Evolutionary conservation across 78 protist species (phyloP), one percentile per base, ranked within the genome.

Genomic region (Dictyostelium firmibasis): DNA sequence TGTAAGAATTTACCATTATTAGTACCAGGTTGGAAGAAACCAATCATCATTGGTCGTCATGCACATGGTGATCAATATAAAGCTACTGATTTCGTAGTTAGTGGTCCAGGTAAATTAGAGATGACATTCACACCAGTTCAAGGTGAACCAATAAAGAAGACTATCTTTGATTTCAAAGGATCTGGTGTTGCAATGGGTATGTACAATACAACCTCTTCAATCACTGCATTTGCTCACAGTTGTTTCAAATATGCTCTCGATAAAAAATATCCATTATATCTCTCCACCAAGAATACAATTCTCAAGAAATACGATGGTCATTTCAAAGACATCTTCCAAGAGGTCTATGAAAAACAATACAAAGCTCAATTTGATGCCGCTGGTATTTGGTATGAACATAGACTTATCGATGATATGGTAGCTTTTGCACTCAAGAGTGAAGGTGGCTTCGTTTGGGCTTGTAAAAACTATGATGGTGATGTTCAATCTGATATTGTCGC

Each of bases 401-500:
- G 99, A 33, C 91, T 98, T 43, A 98, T 98, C 25, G 99, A 98
- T 85, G 99, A 98, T 87, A 97, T 98, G 99, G 99, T 98, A 5
- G 99, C 99, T 38, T 60, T 89, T 27, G 93, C 93, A 23, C 44
- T 96, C 35, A 96, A 96, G 85, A 38, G 69, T 27, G 81, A 95
- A 7, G 96, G 96, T 67, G 95, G 92, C 25, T 98, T 74, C 93
- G 98, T 98, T 27, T 98, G 99, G 99, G 99, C 99, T 31, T 98
- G 99, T 97, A 98, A 98, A 97, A 98, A 98, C 98, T 98, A 98
- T 96, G 99, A 98, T 85, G 99, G 99, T 43, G 99, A 98, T 86
- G 99, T 98, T 50, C 99, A 98, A 92, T 96, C 98, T 3, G 99
- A 98, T 92, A 43, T 20, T 31, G 95, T 86, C 14, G 85, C 89